Evolutionary conservation across 495 filamentous ascomycete genomes (phyloP).

Genomic region (Tuber indicum): DNA sequence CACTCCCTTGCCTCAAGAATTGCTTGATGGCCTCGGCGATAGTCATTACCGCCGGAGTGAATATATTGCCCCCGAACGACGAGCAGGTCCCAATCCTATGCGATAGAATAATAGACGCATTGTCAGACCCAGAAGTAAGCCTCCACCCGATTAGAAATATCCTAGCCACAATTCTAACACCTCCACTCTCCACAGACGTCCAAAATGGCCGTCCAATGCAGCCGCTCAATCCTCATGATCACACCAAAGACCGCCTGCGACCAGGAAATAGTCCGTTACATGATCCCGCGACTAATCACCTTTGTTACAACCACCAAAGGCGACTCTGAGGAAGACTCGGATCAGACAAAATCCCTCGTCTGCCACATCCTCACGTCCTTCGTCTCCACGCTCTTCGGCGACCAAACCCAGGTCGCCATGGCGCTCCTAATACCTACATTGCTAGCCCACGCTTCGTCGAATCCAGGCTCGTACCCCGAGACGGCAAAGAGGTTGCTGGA

Average conservation of each 20-base stretch:
- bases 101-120: constrained; percentile 30
- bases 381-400: constrained; percentile 50
- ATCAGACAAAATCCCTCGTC: constrained; percentile 61
- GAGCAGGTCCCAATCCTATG: constrained; percentile 34
- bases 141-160: no score
- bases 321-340: constrained; percentile 67
- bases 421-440: constrained; percentile 72
- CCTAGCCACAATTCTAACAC: constrained; percentile 1
- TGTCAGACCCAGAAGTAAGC: constrained; percentile 24
- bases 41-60: constrained; percentile 71
- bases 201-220: constrained; percentile 81
- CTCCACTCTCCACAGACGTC: constrained; percentile 52
- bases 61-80: constrained; percentile 64
- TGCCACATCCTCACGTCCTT: constrained; percentile 67
- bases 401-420: constrained; percentile 56
- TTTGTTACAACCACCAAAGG: constrained; percentile 68
- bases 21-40: constrained; percentile 81
- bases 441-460: constrained; percentile 57
- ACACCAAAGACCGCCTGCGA: constrained; percentile 59
- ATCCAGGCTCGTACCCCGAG: constrained; percentile 50
- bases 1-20: constrained; percentile 82
- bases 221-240: constrained; percentile 68
- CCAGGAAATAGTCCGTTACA: constrained; percentile 62
- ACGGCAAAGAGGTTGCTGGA: constrained; percentile 71
- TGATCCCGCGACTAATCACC: constrained; percentile 67